Evolutionary conservation across 2,329 filamentous ascomycete species (phyloP).

Genomic region (Dothideomycetidae sp.): DNA sequence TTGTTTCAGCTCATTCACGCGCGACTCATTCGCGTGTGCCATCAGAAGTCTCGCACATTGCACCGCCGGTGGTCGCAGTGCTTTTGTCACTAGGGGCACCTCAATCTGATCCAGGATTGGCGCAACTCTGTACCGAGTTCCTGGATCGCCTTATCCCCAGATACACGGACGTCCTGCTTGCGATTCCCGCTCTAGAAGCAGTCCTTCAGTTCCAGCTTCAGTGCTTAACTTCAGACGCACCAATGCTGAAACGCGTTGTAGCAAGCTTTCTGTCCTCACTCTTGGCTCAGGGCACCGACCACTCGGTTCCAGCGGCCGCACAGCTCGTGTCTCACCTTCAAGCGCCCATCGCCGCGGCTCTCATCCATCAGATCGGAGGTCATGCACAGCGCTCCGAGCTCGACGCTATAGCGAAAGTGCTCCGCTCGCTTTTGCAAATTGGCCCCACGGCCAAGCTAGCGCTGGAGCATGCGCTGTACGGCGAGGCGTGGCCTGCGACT

Average conservation of each 20-base stretch:
- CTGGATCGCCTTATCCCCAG: conserved; percentile 48
- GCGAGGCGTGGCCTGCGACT: conserved; percentile 39
- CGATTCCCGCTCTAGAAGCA: conserved; percentile 45
- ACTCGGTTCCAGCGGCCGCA: conserved; percentile 16
- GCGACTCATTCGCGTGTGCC: conserved; percentile 28
- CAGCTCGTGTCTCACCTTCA: conserved; percentile 43
- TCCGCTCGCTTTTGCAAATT: conserved; percentile 45
- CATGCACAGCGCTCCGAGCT: conserved; percentile 57
- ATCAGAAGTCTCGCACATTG: conserved; percentile 36
- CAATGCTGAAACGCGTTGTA: conserved; percentile 59
- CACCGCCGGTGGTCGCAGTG: conserved; percentile 49
- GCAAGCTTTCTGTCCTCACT: conserved; percentile 59
- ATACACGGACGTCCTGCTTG: conserved; percentile 47
- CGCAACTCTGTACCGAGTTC: conserved; percentile 62
- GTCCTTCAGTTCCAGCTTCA: conserved; percentile 59
- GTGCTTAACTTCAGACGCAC: conserved; percentile 56
- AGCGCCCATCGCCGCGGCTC: conserved; percentile 42
- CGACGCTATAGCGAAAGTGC: conserved; percentile 53
- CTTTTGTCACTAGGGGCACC: conserved; percentile 48
- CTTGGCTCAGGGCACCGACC: conserved; percentile 20
- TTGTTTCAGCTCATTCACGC: conserved; percentile 36
- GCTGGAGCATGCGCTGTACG: conserved; percentile 41
- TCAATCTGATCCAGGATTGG: conserved; percentile 53
- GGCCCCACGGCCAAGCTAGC: conserved; percentile 18
- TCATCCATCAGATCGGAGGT: conserved; percentile 54